Conservation (phyloP, 148 eudicot species). For the Talinum fruticosum region DNA sequence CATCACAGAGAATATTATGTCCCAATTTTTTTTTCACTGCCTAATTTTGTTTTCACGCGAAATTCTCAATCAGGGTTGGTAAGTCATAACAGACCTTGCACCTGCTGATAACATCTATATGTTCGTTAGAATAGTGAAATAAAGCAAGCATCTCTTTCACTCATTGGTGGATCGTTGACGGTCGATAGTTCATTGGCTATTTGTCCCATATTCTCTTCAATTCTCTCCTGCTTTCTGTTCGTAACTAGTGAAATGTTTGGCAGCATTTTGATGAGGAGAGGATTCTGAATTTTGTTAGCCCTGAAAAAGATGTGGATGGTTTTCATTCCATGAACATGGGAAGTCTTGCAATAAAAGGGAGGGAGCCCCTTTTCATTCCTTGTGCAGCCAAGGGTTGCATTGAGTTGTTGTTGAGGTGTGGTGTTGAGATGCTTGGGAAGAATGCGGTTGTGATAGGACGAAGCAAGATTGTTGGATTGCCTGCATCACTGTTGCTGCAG, state of each 20-base stretch:
- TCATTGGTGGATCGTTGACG: background rate
- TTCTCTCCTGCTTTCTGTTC: background rate
- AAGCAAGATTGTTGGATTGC: slow-evolving; percentile 55
- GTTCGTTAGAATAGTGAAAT: background rate
- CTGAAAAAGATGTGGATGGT: slow-evolving; percentile 61
- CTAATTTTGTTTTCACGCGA: too few relatives aligned
- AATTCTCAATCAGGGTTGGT: too few relatives aligned
- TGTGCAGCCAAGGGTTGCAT: slow-evolving; percentile 53
- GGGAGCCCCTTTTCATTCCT: slow-evolving; percentile 52
- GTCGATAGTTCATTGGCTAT: background rate
- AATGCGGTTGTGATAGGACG: slow-evolving; percentile 51
- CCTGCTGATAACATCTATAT: too few relatives aligned
- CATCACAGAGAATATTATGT: background rate
- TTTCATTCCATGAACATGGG: slow-evolving; percentile 58
- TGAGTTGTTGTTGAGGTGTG: slow-evolving; percentile 40
- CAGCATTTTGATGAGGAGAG: slow-evolving; percentile 49
- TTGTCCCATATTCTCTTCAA: background rate
- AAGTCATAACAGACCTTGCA: too few relatives aligned
- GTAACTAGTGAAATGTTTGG: slow-evolving; percentile 23
- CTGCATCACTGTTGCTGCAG: slow-evolving; percentile 49
- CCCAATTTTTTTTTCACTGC: too few relatives aligned
- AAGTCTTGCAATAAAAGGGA: slow-evolving; percentile 49
- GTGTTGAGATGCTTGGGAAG: slow-evolving; percentile 40
- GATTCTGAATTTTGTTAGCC: slow-evolving; percentile 39
- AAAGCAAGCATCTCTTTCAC: background rate